These are phyloP conservation scores for Trichoderma sp. DNA, from an alignment of 2,329 filamentous ascomycete genomes.

Conservation along the genomic window DNA sequence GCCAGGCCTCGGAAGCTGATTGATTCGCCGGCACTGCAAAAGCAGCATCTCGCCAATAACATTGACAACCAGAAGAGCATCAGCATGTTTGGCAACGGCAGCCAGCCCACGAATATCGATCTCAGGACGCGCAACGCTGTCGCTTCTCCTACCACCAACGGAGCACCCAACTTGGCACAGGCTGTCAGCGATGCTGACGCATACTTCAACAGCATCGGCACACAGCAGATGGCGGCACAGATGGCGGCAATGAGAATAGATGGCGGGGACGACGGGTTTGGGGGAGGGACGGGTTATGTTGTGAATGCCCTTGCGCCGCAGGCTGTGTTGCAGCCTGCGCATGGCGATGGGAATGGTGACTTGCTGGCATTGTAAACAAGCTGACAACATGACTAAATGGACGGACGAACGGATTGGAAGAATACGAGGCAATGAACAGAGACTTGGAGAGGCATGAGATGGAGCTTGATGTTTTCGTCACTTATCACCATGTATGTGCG, in stretches of 20 bases:
- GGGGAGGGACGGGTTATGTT: slow-evolving; percentile 66
- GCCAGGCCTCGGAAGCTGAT: slow-evolving; percentile 78
- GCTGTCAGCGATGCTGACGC: slow-evolving; percentile 85
- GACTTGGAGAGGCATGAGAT: neutral
- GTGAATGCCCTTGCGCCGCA: slow-evolving; percentile 83
- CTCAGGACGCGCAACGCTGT: slow-evolving; percentile 43
- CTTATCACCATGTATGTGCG: neutral
- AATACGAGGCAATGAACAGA: neutral
- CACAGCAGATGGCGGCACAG: slow-evolving; percentile 72
- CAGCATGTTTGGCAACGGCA: slow-evolving; percentile 59
- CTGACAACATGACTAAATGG: neutral
- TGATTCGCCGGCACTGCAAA: slow-evolving; percentile 85
- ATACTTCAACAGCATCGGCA: slow-evolving; percentile 82
- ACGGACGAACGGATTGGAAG: neutral
- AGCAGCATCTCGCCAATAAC: slow-evolving; percentile 61
- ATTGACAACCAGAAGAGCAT: slow-evolving; percentile 63
- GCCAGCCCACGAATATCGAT: slow-evolving; percentile 56
- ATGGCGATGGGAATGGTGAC: slow-evolving; percentile 70
- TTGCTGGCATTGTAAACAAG: slow-evolving; percentile 63
- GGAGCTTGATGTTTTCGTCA: neutral
- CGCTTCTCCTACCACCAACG: slow-evolving; percentile 33
- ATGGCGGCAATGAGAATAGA: slow-evolving; percentile 74
- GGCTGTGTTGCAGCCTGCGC: slow-evolving; percentile 71
- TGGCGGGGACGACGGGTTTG: slow-evolving; percentile 64
- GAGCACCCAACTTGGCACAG: slow-evolving; percentile 59